Evolutionary conservation across 352 stramenopile genomes (phyloP).

Genomic region (Pythium brachiatum): DNA sequence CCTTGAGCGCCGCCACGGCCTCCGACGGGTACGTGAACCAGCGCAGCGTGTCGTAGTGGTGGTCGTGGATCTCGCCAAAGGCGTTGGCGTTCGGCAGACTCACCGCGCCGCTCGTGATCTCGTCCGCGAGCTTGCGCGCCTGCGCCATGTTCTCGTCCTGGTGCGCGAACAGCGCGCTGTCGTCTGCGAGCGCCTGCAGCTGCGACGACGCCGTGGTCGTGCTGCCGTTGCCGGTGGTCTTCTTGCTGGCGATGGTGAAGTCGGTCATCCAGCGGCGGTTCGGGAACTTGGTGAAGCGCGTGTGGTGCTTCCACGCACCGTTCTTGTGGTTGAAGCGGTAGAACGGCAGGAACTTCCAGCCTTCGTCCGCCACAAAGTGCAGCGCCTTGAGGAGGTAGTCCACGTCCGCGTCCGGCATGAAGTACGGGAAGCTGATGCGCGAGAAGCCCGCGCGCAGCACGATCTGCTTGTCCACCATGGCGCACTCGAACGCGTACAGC

Average conservation of each 20-base stretch:
- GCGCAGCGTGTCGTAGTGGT: slow-evolving; percentile 31
- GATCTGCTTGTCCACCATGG: slow-evolving; percentile 86
- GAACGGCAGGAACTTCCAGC: slow-evolving; percentile 87
- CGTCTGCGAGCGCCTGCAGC: neutral
- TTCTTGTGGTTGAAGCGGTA: slow-evolving; percentile 94
- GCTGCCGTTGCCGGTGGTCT: neutral
- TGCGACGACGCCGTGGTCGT: neutral
- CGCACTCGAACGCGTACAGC: slow-evolving; percentile 68
- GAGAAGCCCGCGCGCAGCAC: slow-evolving; percentile 92
- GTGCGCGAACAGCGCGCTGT: slow-evolving; percentile 16
- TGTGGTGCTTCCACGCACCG: slow-evolving; percentile 87
- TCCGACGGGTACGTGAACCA: slow-evolving; percentile 52
- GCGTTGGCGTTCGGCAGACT: slow-evolving; percentile 6
- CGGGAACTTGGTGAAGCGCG: slow-evolving; percentile 30
- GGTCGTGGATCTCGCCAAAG: slow-evolving; percentile 25
- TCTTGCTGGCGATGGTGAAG: slow-evolving; percentile 12
- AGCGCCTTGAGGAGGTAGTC: slow-evolving; percentile 91
- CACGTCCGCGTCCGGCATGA: slow-evolving; percentile 62
- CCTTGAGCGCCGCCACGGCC: slow-evolving; percentile 24
- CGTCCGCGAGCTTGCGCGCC: slow-evolving; percentile 21
- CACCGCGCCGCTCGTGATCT: slow-evolving; percentile 12
- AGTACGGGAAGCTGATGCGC: slow-evolving; percentile 89
- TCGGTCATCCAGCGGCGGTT: slow-evolving; percentile 30
- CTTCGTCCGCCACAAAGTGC: slow-evolving; percentile 88
- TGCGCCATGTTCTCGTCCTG: slow-evolving; percentile 20